A percentile compares a stretch with the other conserved stretches of the same genome.
Evolutionary conservation across 495 filamentous ascomycete genomes (phyloP).

Genomic region (Jackrogersella minutella): DNA sequence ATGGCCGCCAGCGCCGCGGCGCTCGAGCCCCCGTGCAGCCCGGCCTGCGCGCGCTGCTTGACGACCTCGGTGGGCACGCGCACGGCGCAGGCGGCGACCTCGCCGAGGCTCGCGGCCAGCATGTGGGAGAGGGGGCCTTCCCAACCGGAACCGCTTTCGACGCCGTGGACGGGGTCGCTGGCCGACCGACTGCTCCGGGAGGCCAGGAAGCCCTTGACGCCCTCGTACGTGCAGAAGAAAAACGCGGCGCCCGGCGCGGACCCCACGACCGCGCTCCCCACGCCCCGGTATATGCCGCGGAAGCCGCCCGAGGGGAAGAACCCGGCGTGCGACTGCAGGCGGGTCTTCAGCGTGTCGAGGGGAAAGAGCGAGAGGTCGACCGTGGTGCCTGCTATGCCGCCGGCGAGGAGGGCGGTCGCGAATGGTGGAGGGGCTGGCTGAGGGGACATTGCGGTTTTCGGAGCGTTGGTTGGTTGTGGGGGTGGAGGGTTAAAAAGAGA

Average conservation of each 20-base stretch:
- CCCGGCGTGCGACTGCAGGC: constrained; percentile 85
- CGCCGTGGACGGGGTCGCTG: constrained; percentile 10
- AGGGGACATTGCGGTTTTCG: constrained; percentile 7
- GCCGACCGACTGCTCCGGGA: constrained; percentile 38
- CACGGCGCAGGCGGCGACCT: constrained; percentile 91
- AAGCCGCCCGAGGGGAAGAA: constrained; percentile 81
- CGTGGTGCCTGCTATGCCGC: constrained; percentile 83
- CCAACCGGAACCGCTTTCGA: constrained; percentile 33
- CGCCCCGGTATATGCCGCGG: constrained; percentile 73
- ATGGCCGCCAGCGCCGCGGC: constrained; percentile 72
- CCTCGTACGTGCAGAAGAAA: constrained; percentile 98
- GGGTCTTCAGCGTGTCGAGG: constrained; percentile 91
- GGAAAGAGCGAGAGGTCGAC: constrained; percentile 92
- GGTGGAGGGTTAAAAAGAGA: no score
- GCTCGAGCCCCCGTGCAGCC: constrained; percentile 68
- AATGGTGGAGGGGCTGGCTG: constrained; percentile 50
- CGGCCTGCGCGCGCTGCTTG: constrained; percentile 94
- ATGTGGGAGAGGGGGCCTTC: constrained; percentile 68
- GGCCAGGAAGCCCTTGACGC: constrained; percentile 69
- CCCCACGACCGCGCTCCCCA: constrained; percentile 79
- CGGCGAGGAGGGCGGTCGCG: constrained; percentile 68
- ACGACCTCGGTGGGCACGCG: constrained; percentile 95
- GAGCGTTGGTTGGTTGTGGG: neutral
- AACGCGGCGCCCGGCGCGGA: constrained; percentile 96
- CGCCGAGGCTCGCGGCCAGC: constrained; percentile 85